These are phyloP conservation scores for Xylariaceae sp. DNA, from an alignment of 2,329 filamentous ascomycete species.

Conservation along the genomic window DNA sequence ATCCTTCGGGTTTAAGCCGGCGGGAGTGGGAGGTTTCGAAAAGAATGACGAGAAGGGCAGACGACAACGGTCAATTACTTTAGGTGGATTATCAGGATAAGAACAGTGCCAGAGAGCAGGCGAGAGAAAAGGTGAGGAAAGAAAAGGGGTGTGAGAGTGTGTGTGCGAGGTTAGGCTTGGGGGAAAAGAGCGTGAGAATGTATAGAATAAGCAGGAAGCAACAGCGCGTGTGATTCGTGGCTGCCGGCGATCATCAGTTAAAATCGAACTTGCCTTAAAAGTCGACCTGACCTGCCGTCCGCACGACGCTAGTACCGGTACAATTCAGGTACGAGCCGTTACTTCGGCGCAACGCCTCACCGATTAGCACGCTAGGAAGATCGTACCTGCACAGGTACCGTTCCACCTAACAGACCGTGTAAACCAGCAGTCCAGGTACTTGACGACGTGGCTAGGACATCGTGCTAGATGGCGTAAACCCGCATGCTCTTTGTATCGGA, in stretches of 20 bases:
- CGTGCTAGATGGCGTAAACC: no score
- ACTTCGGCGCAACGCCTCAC: background rate
- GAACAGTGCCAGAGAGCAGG: background rate
- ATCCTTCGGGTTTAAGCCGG: background rate
- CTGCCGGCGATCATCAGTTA: background rate
- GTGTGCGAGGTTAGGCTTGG: background rate
- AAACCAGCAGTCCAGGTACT: background rate
- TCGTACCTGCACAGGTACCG: background rate
- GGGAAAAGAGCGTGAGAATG: background rate
- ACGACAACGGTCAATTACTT: no score
- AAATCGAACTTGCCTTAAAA: background rate
- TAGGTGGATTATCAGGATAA: no score
- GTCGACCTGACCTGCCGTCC: background rate
- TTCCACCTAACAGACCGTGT: background rate
- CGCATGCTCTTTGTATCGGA: no score
- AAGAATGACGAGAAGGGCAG: background rate
- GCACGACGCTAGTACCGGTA: background rate
- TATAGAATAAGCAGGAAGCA: background rate
- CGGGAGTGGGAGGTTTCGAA: background rate
- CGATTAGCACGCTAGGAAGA: background rate
- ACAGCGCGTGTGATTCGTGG: slow-evolving; percentile 1
- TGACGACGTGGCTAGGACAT: background rate
- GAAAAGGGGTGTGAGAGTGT: background rate
- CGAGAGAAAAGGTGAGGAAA: background rate
- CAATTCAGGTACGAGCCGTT: background rate